Evolutionary conservation across 441 rosid species (phyloP), one percentile per base, ranked within the genome.

Genomic region (Populus hybrid): DNA sequence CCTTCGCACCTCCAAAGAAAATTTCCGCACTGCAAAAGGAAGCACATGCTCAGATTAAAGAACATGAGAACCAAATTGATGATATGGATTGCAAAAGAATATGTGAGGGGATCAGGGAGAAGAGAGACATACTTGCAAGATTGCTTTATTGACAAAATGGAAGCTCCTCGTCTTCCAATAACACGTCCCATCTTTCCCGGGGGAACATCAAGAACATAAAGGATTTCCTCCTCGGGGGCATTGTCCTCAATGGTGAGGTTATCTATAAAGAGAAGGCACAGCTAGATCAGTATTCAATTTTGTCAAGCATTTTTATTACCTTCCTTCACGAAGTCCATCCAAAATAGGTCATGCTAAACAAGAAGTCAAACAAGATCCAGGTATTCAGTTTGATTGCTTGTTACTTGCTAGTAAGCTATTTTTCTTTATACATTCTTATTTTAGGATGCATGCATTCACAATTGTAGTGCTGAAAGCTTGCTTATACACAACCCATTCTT

Each of bases 101-200:
- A 64, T 16, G 29, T 8, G n/a, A 40, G 45, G 78, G 18, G 68
- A 24, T 24, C 24, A 79, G 69, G 1, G 64, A 64, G 80, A 53
- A 75, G 67, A 78, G 53, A 72, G 68, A 70, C 10, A 40, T 81
- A 93, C 99, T 87, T 88, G 98, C 98, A 93, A 74, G 96, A 91
- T 82, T 90, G 83, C 89, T 95, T 95, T 29, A 95, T 85, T 31
- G 93, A 84, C 82, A 88, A 84, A 80, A 95, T 95, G 24, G 95
- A 86, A 68, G 96, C 80, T 81, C 98, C 99, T 82, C 90, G 89
- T 81, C 87, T 91, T 77, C 98, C 99, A 81, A 93, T 95, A 80
- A 95, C 75, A 76, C 86, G 84, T 16, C 99, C 99, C 99, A 95
- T 95, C 85, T 89, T 89, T 74, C 98, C 98, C 4, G 85, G 92